Conservation (phyloP, 805 yeast species). For the Saccharomycopsis oosterbeekiorum region DNA sequence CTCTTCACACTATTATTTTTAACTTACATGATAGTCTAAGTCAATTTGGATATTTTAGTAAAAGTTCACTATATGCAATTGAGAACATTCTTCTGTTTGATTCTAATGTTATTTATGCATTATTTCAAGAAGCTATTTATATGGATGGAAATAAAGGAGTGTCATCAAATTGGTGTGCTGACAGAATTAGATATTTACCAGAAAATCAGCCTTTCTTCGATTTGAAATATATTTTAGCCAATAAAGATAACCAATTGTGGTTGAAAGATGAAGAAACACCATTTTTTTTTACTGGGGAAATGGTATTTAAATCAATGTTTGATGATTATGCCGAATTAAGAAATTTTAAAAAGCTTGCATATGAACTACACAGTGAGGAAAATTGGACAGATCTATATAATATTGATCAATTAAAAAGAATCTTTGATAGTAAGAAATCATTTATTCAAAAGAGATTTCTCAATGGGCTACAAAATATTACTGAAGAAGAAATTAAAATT, state of each 20-base stretch:
- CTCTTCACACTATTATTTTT: constrained; percentile 35
- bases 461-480: not conserved
- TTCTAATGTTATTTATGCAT: constrained; percentile 43
- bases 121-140: constrained; percentile 52
- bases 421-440: constrained; percentile 6
- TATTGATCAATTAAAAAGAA: constrained; percentile 20
- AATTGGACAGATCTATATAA: constrained; percentile 24
- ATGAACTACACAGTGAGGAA: constrained; percentile 26
- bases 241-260: constrained; percentile 9
- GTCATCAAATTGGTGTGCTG: constrained; percentile 42
- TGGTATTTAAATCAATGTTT: constrained; percentile 43
- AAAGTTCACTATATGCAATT: constrained; percentile 27
- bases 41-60: constrained; percentile 30
- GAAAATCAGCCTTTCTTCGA: constrained; percentile 24
- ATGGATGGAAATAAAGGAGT: constrained; percentile 31
- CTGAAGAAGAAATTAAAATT: constrained; percentile 11
- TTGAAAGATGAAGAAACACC: constrained; percentile 17
- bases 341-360: constrained; percentile 32
- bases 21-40: constrained; percentile 32
- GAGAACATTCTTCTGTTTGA: constrained; percentile 35
- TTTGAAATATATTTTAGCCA: constrained; percentile 1
- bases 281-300: constrained; percentile 44
- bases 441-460: constrained; percentile 1
- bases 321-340: constrained; percentile 38
- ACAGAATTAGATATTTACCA: constrained; percentile 26